phyloP scores from a whole-genome alignment of 257 asterid species.

The Fraxinus quadrangulata region DNA sequence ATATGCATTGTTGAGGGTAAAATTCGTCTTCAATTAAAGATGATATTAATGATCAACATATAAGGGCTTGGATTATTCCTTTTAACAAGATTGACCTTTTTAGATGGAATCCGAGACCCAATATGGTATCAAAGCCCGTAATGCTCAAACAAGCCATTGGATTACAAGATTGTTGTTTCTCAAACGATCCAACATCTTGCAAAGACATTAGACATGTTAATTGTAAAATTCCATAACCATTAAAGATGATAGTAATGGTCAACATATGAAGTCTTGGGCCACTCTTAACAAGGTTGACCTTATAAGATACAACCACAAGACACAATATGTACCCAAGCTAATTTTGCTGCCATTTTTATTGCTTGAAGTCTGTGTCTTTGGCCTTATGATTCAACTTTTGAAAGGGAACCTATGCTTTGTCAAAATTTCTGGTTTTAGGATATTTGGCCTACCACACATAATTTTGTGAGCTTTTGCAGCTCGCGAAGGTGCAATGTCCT shows the following conservation, averaged over 20 bases:
- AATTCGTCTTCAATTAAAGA: too few species aligned
- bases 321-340: neutral
- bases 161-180: too few species aligned
- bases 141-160: too few species aligned
- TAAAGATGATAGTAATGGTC: neutral
- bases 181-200: too few species aligned
- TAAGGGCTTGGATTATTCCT: neutral
- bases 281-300: neutral
- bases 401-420: neutral
- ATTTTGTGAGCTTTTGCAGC: slow-evolving; percentile 44
- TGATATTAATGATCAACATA: neutral
- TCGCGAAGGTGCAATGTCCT: slow-evolving; percentile 94
- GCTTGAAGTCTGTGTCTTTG: neutral
- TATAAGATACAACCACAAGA: neutral
- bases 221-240: neutral
- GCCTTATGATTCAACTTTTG: slow-evolving; percentile 16
- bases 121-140: neutral
- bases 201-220: neutral
- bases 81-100: neutral
- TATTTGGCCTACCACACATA: slow-evolving; percentile 9
- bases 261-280: neutral
- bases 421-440: neutral
- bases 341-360: neutral
- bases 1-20: neutral
- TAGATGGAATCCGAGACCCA: neutral